phyloP scores from a whole-genome alignment of 2,329 filamentous ascomycete species.

The Mollisiaceae sp. region DNA sequence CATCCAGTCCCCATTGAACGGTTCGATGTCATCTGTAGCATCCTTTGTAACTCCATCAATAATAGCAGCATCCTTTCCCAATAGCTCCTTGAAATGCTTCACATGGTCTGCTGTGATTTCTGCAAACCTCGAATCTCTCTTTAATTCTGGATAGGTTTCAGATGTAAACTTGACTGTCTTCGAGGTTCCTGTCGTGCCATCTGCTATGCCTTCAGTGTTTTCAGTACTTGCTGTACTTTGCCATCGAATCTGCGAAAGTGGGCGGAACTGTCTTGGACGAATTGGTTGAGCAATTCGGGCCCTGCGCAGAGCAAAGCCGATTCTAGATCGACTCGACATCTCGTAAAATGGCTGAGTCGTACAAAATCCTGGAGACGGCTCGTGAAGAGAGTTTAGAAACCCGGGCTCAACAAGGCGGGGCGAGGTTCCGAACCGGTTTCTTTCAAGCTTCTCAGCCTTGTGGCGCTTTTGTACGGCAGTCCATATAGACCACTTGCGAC shows the following conservation, averaged over 20 bases:
- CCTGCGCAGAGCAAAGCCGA: slow-evolving; percentile 36
- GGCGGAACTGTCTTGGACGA: slow-evolving; percentile 29
- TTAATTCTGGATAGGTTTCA: slow-evolving; percentile 82
- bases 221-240: slow-evolving; percentile 41
- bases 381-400: background rate
- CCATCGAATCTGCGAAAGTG: slow-evolving; percentile 36
- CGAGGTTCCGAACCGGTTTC: background rate
- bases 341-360: background rate
- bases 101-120: slow-evolving; percentile 80
- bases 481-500: no score
- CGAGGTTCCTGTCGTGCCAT: slow-evolving; percentile 38
- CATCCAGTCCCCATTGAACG: slow-evolving; percentile 99
- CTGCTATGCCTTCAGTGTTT: slow-evolving; percentile 36
- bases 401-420: slow-evolving; percentile 1
- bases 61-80: slow-evolving; percentile 79
- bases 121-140: slow-evolving; percentile 78
- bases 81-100: slow-evolving; percentile 77
- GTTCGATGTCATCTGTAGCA: slow-evolving; percentile 79
- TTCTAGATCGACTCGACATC: slow-evolving; percentile 39
- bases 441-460: slow-evolving; percentile 24
- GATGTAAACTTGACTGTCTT: slow-evolving; percentile 76
- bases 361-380: background rate
- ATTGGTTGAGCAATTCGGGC: slow-evolving; percentile 31
- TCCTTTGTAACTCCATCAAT: slow-evolving; percentile 82
- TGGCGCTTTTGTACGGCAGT: background rate